Evolutionary conservation across 345 rosid species (phyloP), one percentile per base, ranked within the genome.

Genomic region (Hibiscus tridactylites): DNA sequence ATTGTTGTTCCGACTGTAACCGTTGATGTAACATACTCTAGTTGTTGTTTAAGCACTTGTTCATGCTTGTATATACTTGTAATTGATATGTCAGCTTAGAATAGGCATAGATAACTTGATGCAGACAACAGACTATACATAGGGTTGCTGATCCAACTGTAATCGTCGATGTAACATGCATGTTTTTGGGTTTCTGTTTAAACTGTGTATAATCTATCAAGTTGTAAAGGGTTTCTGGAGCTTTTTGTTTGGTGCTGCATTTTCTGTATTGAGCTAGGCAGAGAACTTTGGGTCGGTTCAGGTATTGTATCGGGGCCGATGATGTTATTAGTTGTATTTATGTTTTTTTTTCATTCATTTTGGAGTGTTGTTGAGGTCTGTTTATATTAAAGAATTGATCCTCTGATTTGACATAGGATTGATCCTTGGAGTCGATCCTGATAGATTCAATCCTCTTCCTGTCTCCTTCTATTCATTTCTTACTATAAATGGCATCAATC

Each of bases 271-370:
- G 47, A 44, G 47, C 47, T 44, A 17, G 29, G 50, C 19, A 28
- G 58, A 66, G 71, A 46, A 28, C 8, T 13, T 67, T 49, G 13
- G 71, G 71, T 67, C 28, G 58, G 50, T 49, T 67, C 33, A 12
- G 44, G 59, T 49, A 28, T 37, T 67, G 44, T 21, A 42, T 44
- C 3, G 8, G 13, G 21, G 24, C 3, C 7, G 39, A 16, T 7
- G 58, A 49, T 28, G 70, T 24, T 28, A 13, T 47, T 47, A 26
- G 58, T 65, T 13, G 16, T n/a, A n/a, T n/a, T n/a, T n/a, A n/a
- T n/a, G n/a, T n/a, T n/a, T n/a, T n/a, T n/a, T n/a, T n/a, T n/a
- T 5, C 6, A 4, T 35, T 35, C 1, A 1, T 35, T 35, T 35
- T 35, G 37, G 37, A 35, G 37, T 35, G 37, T 35, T 35, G 37